Percentiles rank a stretch among this genome's conserved stretches.
Conservation (phyloP, 192 early-diverging fungal species). For the Coemansia erecta region DNA sequence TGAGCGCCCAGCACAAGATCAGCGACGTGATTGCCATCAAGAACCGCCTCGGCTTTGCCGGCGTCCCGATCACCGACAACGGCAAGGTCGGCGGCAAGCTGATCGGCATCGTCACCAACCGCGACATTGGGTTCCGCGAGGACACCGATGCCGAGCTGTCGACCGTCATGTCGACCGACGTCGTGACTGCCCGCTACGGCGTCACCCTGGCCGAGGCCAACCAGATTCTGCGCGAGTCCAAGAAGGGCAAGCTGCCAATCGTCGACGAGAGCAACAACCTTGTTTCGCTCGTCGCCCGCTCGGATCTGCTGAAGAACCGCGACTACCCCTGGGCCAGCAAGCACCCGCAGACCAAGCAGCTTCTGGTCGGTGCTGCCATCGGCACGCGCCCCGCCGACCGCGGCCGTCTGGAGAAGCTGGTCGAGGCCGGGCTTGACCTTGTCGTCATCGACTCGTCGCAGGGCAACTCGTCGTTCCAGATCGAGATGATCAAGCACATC, state of each 20-base stretch:
- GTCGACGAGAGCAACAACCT: conserved; percentile 80
- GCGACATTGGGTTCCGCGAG: conserved; percentile 92
- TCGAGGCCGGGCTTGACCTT: conserved; percentile 94
- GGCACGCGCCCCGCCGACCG: conserved; percentile 89
- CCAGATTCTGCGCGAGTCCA: conserved; percentile 77
- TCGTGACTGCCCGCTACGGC: conserved; percentile 82
- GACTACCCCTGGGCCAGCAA: conserved; percentile 94
- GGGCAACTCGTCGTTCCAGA: conserved; percentile 91
- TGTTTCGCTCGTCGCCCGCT: conserved; percentile 87
- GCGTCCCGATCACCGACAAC: conserved; percentile 92
- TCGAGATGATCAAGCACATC: conserved; percentile 94
- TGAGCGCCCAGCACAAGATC: conserved; percentile 81
- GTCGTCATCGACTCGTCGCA: conserved; percentile 95
- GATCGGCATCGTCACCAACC: conserved; percentile 93
- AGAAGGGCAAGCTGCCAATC: conserved; percentile 97
- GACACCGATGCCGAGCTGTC: conserved; percentile 64
- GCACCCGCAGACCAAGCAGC: conserved; percentile 75
- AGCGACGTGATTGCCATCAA: conserved; percentile 87
- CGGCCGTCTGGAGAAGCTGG: conserved; percentile 76
- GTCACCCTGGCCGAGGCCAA: conserved; percentile 91
- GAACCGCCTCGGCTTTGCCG: conserved; percentile 84
- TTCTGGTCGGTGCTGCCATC: conserved; percentile 91
- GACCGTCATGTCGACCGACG: conserved; percentile 86
- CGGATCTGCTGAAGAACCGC: conserved; percentile 95
- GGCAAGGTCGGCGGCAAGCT: conserved; percentile 88